Evolutionary conservation across 768 basidiomycete genomes (phyloP).

Genomic region (Boletellus emodensis): DNA sequence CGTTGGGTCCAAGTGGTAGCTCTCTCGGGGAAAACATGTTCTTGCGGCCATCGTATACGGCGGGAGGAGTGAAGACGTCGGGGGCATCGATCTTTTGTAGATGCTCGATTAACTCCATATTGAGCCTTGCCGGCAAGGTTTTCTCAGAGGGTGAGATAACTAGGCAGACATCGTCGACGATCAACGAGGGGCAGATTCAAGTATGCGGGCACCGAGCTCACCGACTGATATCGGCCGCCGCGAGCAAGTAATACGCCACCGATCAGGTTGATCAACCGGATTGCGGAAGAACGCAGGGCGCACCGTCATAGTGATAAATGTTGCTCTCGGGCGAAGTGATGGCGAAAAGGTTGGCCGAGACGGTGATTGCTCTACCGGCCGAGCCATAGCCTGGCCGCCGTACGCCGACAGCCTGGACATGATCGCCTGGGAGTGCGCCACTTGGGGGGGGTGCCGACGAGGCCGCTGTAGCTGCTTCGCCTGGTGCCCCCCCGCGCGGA

Average conservation of each 20-base stretch:
- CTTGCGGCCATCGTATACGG: slow-evolving; percentile 77
- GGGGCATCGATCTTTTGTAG: slow-evolving; percentile 58
- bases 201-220: slow-evolving; percentile 1
- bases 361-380: slow-evolving; percentile 42
- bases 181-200: slow-evolving; percentile 6
- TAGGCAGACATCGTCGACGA: slow-evolving; percentile 21
- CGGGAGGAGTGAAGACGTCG: slow-evolving; percentile 67
- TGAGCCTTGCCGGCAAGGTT: slow-evolving; percentile 59
- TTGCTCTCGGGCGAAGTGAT: slow-evolving; percentile 56
- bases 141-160: slow-evolving; percentile 70
- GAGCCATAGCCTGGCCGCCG: slow-evolving; percentile 62
- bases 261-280: slow-evolving; percentile 21
- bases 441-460: slow-evolving; percentile 32
- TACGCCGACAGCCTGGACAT: slow-evolving; percentile 59
- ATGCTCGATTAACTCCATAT: slow-evolving; percentile 63
- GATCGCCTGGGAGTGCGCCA: slow-evolving; percentile 29
- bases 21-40: slow-evolving; percentile 63
- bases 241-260: neutral
- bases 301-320: slow-evolving; percentile 80
- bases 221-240: slow-evolving; percentile 17
- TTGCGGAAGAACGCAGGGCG: slow-evolving; percentile 32
- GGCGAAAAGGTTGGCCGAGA: slow-evolving; percentile 60
- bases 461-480: slow-evolving; percentile 13
- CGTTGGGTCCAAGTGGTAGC: slow-evolving; percentile 53
- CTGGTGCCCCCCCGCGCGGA: slow-evolving; percentile 26